Evolutionary conservation across 1,284 basidiomycete genomes (phyloP), one percentile per base, ranked within the genome.

Genomic region (Apiotrichum siamense): DNA sequence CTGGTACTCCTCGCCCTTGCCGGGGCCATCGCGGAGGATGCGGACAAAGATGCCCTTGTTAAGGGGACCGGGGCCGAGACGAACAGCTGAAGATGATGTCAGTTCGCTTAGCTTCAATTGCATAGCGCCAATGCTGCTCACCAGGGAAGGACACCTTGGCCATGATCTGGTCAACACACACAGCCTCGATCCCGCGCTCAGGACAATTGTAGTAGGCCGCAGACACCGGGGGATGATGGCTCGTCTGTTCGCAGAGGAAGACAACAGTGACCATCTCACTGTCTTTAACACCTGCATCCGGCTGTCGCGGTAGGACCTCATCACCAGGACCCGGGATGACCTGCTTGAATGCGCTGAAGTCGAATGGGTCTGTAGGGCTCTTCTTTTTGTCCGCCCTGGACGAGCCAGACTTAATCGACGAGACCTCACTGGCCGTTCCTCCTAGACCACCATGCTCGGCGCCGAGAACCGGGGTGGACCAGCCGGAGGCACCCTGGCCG

Each of bases 201-300:
- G 88, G 88, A 67, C 87, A 91, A 12, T 75, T 65, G n/a, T 87
- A 87, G 61, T 83, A 84, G 68, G 86, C 97, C 1, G 88, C 85
- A 1, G 90, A 96, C 37, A 97, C 82, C 2, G 94, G 94, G 0
- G 94, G 96, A 65, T 98, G 94, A 75, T 98, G 94, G 10, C 89
- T 96, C 37, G 97, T 84, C 74, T 94, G 90, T 66, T 87, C 85
- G 24, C 85, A 87, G 53, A 87, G 69, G 71, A 81, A 87, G 3
- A 81, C 80, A 37, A 90, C 81, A 12, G 86, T 83, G 23, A 84
- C 74, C 32, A 77, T 77, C 48, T 76, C 75, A 26, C 61, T 70
- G 20, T 71, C 74, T n/a, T 63, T 58, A 10, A 73, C 70, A 10
- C 67, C 74, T 4, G 74, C 75, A 54, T 75, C 76, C 3, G 66